Evolutionary conservation across 108 stramenopile species (phyloP).

Genomic region (Cyclotella baltica): DNA sequence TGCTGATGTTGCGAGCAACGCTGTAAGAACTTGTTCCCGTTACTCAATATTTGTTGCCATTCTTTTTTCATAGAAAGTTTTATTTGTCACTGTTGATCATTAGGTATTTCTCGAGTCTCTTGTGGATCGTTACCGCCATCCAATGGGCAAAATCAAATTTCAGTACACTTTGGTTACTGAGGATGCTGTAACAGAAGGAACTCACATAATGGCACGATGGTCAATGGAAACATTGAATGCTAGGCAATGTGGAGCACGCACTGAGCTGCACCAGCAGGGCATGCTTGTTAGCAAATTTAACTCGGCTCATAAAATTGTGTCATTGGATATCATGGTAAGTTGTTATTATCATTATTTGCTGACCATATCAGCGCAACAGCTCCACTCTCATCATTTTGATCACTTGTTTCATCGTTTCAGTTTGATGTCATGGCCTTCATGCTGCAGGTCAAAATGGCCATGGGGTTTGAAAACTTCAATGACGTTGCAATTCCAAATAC

Average conservation of each 20-base stretch:
- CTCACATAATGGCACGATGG: slow-evolving; percentile 96
- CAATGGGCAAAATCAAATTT: slow-evolving; percentile 78
- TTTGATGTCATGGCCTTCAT: slow-evolving; percentile 99
- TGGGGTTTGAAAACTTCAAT: slow-evolving; percentile 81
- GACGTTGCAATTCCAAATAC: slow-evolving; percentile 87
- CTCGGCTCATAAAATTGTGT: slow-evolving; percentile 85
- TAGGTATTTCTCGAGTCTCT: slow-evolving; percentile 76
- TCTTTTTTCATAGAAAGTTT: not conserved
- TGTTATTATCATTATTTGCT: not conserved
- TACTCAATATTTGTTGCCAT: not conserved
- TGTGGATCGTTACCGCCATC: slow-evolving; percentile 78
- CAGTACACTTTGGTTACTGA: slow-evolving; percentile 91
- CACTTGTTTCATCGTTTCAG: no score
- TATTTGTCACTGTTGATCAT: not conserved
- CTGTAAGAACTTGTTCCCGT: slow-evolving; percentile 30
- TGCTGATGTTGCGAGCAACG: slow-evolving; percentile 89
- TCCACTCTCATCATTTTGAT: not conserved
- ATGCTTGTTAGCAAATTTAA: slow-evolving; percentile 96
- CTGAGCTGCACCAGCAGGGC: slow-evolving; percentile 87
- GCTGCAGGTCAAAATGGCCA: slow-evolving; percentile 95
- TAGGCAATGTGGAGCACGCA: slow-evolving; percentile 78
- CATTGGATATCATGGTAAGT: slow-evolving; percentile 82
- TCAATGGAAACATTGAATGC: slow-evolving; percentile 92
- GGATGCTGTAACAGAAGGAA: slow-evolving; percentile 88
- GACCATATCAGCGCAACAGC: not conserved